phyloP scores from a whole-genome alignment of 805 yeast species.

The Cephaloascus fragrans region DNA sequence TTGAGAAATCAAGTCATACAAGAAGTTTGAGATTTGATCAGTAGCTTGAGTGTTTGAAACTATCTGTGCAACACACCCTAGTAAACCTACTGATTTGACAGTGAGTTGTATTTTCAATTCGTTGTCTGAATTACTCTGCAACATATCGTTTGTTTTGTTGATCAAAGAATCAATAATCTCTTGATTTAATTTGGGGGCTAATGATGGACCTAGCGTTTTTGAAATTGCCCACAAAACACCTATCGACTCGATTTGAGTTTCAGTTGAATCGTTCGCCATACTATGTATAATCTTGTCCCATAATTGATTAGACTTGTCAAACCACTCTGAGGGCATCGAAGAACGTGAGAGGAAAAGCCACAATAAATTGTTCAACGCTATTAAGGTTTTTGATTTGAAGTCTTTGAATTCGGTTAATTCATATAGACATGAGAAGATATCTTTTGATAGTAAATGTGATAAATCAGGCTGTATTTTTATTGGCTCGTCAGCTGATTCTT shows the following conservation, averaged over 20 bases:
- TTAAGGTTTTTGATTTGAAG: conserved; percentile 45
- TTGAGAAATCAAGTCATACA: conserved; percentile 16
- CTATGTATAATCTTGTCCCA: conserved; percentile 16
- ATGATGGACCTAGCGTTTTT: conserved; percentile 25
- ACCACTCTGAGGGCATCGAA: conserved; percentile 30
- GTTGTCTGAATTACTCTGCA: conserved; percentile 9
- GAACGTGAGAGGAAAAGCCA: conserved; percentile 40
- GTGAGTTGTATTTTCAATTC: conserved; percentile 24
- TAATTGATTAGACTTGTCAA: conserved; percentile 11
- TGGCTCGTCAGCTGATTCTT: conserved; percentile 12
- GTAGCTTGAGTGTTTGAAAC: conserved; percentile 37
- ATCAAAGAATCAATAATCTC: conserved; percentile 17
- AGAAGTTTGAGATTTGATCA: conserved; percentile 31
- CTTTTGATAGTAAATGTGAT: conserved; percentile 10
- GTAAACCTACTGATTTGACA: conserved; percentile 39
- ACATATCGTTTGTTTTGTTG: conserved; percentile 8
- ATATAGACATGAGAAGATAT: conserved; percentile 20
- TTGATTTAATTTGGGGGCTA: conserved; percentile 12
- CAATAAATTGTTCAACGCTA: conserved; percentile 61
- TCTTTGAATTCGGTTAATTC: conserved; percentile 31
- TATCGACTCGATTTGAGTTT: conserved; percentile 20
- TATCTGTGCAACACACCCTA: conserved; percentile 38
- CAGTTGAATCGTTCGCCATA: conserved; percentile 2
- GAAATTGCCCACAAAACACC: conserved; percentile 27
- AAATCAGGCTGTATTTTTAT: conserved; percentile 12